Conservation (phyloP, 495 filamentous ascomycete genomes). For the Pseudomonodictys pantanalensis region DNA sequence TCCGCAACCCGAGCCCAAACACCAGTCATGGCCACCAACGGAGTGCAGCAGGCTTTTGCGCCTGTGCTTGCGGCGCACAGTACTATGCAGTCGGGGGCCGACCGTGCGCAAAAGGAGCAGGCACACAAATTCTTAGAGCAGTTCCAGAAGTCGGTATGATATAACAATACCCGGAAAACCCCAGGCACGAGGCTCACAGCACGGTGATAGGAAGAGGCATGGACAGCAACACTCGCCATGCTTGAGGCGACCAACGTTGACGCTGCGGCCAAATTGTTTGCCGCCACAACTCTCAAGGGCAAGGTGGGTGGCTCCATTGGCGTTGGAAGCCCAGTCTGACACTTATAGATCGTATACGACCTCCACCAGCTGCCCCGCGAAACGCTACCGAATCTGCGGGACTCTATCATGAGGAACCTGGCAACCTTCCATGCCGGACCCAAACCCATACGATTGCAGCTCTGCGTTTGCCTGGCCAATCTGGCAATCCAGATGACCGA, state of each 20-base stretch:
- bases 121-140: constrained; percentile 87
- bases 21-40: constrained; percentile 66
- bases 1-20: neutral
- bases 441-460: constrained; percentile 86
- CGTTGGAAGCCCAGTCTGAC: constrained; percentile 32
- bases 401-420: constrained; percentile 76
- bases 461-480: constrained; percentile 91
- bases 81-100: constrained; percentile 83
- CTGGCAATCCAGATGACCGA: constrained; percentile 92
- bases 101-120: constrained; percentile 77
- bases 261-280: constrained; percentile 86
- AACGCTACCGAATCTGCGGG: constrained; percentile 70
- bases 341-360: constrained; percentile 71
- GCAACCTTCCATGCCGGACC: constrained; percentile 76
- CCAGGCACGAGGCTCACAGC: constrained; percentile 3
- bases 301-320: constrained; percentile 62
- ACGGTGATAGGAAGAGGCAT: constrained; percentile 73
- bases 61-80: constrained; percentile 82
- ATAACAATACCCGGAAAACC: neutral
- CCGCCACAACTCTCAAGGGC: constrained; percentile 93
- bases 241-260: constrained; percentile 71
- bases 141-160: constrained; percentile 96
- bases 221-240: constrained; percentile 81
- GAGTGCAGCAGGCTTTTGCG: constrained; percentile 65
- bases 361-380: constrained; percentile 78